phyloP scores from a whole-genome alignment of 768 basidiomycete genomes.

The Clavulina sp. region DNA sequence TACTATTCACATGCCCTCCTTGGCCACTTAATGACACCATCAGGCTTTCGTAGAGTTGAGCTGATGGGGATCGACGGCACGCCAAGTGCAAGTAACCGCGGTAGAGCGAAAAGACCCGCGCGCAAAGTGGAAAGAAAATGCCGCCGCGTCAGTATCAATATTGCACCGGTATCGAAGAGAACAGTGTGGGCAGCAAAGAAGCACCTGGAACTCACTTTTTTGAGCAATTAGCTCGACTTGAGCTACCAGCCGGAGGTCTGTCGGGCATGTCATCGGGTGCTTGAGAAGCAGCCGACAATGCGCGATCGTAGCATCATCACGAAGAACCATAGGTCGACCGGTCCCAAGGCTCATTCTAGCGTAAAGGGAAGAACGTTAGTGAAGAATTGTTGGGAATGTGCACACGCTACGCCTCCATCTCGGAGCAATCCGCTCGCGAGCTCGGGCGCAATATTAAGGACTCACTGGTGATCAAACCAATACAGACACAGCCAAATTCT shows the following conservation, averaged over 20 bases:
- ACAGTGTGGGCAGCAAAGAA: neutral
- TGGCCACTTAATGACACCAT: constrained; percentile 62
- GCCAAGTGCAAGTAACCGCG: too few relatives aligned
- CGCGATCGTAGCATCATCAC: constrained; percentile 74
- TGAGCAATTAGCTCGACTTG: constrained; percentile 81
- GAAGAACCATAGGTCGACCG: constrained; percentile 74
- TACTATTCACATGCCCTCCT: constrained; percentile 68
- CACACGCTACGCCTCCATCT: neutral
- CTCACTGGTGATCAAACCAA: constrained; percentile 91
- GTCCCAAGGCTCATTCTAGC: constrained; percentile 77
- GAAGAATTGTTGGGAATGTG: neutral
- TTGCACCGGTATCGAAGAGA: too few relatives aligned
- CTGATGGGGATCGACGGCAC: too few relatives aligned
- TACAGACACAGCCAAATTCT: constrained; percentile 90
- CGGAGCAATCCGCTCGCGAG: too few relatives aligned
- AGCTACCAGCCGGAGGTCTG: constrained; percentile 75
- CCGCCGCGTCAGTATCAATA: too few relatives aligned
- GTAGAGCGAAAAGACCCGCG: too few relatives aligned
- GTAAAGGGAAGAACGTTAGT: constrained; percentile 1
- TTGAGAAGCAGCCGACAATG: constrained; percentile 66
- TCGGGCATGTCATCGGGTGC: constrained; percentile 77
- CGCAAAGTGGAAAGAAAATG: too few relatives aligned
- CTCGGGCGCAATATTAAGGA: constrained; percentile 7
- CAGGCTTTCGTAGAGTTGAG: constrained; percentile 85
- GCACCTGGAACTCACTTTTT: constrained; percentile 42